phyloP scores from a whole-genome alignment of 805 yeast genomes.

The Grigorovia humatica region DNA sequence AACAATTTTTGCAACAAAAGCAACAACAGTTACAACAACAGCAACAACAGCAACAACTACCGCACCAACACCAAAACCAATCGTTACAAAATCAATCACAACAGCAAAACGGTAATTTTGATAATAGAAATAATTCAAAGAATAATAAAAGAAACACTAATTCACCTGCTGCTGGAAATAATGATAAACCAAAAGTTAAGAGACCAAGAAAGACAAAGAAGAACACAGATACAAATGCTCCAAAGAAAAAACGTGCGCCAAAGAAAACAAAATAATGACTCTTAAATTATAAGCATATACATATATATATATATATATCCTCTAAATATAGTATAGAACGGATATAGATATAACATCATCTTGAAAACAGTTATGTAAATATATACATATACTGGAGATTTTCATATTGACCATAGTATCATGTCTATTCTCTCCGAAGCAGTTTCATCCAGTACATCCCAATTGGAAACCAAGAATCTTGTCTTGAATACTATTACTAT shows the following conservation, averaged over 20 bases:
- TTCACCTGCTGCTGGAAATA: neutral
- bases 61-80: constrained; percentile 4
- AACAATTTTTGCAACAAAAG: constrained; percentile 24
- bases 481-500: too few relatives aligned
- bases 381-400: too few relatives aligned
- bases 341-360: too few relatives aligned
- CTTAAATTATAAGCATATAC: neutral
- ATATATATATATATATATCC: neutral
- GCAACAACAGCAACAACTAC: constrained; percentile 13
- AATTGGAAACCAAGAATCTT: too few relatives aligned
- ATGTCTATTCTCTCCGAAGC: too few relatives aligned
- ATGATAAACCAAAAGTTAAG: constrained; percentile 21
- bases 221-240: constrained; percentile 6
- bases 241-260: constrained; percentile 21
- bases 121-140: constrained; percentile 4
- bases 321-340: neutral
- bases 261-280: constrained; percentile 15
- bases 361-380: too few relatives aligned
- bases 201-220: constrained; percentile 25
- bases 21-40: constrained; percentile 24
- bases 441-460: too few relatives aligned
- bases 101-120: neutral
- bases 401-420: too few relatives aligned
- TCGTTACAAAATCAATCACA: neutral
- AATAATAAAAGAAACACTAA: neutral